Conservation (phyloP, 225 moss, liverwort and hornwort genomes). For the Anthoceros angustus region DNA sequence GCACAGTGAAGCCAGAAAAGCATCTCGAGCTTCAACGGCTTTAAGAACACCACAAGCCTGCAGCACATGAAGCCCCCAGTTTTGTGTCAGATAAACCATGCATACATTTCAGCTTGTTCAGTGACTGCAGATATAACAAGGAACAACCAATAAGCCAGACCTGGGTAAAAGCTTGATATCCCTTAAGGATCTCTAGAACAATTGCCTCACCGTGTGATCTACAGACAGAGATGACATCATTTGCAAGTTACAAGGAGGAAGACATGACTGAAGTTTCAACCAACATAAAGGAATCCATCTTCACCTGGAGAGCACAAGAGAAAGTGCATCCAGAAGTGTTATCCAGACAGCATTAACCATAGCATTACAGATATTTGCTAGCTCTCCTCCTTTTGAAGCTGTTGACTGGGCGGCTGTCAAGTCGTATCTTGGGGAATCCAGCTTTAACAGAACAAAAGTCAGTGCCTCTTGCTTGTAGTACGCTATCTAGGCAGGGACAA, state of each 20-base stretch:
- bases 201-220: slow-evolving; percentile 84
- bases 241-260: background rate
- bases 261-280: background rate
- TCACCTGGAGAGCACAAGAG: slow-evolving; percentile 61
- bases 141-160: slow-evolving; percentile 8
- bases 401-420: slow-evolving; percentile 12
- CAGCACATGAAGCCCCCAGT: slow-evolving; percentile 7
- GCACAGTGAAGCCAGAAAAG: slow-evolving; percentile 89
- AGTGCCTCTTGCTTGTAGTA: too few relatives aligned
- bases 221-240: background rate
- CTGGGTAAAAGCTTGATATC: slow-evolving; percentile 94
- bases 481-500: too few relatives aligned
- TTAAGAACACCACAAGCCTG: slow-evolving; percentile 88
- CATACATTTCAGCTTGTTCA: too few relatives aligned
- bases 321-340: slow-evolving; percentile 70
- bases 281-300: background rate
- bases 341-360: slow-evolving; percentile 85
- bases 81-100: background rate
- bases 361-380: slow-evolving; percentile 44
- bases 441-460: background rate
- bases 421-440: slow-evolving; percentile 32
- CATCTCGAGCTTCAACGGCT: slow-evolving; percentile 77
- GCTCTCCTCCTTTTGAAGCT: slow-evolving; percentile 21
- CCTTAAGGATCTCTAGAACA: slow-evolving; percentile 82
- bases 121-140: background rate